phyloP scores from a whole-genome alignment of 2,329 filamentous ascomycete species.

The Xylariaceae sp. region DNA sequence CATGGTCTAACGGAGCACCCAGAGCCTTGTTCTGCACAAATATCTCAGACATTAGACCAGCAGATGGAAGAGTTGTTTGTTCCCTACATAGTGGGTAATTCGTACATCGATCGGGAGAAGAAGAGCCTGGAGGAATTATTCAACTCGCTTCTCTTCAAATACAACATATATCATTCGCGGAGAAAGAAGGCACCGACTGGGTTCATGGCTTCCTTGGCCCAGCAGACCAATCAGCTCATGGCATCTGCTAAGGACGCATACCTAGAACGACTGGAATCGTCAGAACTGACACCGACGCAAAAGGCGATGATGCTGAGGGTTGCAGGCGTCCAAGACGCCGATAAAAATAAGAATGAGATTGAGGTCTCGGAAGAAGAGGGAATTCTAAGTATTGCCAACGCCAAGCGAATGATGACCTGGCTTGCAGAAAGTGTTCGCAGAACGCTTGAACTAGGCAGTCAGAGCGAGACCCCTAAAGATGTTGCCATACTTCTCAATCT shows the following conservation, averaged over 20 bases:
- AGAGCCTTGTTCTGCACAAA: conserved; percentile 82
- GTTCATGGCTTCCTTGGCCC: conserved; percentile 88
- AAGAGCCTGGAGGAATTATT: conserved; percentile 75
- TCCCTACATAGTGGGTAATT: conserved; percentile 64
- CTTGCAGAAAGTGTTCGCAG: conserved; percentile 90
- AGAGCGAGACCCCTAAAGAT: conserved; percentile 88
- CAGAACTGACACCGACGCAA: conserved; percentile 82
- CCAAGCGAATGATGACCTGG: conserved; percentile 99
- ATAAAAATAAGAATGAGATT: conserved; percentile 75
- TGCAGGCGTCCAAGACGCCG: conserved; percentile 75
- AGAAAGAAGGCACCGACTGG: conserved; percentile 85
- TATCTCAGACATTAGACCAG: conserved; percentile 69
- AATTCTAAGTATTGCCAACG: conserved; percentile 72
- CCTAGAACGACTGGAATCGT: conserved; percentile 81
- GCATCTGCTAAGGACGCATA: conserved; percentile 88
- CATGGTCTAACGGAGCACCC: conserved; percentile 95
- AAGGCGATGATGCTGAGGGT: conserved; percentile 87
- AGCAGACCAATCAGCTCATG: conserved; percentile 84
- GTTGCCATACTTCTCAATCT: conserved; percentile 80
- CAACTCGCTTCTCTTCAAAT: conserved; percentile 91
- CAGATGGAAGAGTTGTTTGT: conserved; percentile 75
- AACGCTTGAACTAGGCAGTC: conserved; percentile 83
- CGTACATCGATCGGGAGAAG: conserved; percentile 66
- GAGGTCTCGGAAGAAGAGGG: conserved; percentile 91
- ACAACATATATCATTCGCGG: conserved; percentile 87